Percentiles rank a stretch among this genome's conserved stretches.
phyloP scores from a whole-genome alignment of 768 basidiomycete species.

The Collybiopsis luxurians region DNA sequence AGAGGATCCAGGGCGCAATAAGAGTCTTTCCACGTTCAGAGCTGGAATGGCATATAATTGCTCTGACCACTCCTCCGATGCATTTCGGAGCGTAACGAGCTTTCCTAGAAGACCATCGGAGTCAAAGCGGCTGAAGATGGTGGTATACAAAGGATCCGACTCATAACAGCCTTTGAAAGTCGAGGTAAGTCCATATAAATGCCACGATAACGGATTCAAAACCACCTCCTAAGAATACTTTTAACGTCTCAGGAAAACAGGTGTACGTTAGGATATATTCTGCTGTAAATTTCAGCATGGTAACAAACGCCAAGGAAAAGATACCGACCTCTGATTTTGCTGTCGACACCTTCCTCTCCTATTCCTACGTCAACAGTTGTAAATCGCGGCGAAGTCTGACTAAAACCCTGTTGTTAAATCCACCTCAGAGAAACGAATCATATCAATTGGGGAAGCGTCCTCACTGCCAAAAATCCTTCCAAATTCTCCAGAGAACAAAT shows the following conservation, averaged over 20 bases:
- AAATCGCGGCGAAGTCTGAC: slow-evolving; percentile 72
- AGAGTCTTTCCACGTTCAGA: slow-evolving; percentile 50
- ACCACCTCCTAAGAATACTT: slow-evolving; percentile 71
- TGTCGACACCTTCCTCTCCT: slow-evolving; percentile 56
- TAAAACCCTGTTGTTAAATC: slow-evolving; percentile 53
- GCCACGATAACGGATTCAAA: not conserved
- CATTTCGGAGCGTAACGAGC: slow-evolving; percentile 58
- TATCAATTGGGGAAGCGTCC: slow-evolving; percentile 11
- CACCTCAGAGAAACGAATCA: too few relatives aligned
- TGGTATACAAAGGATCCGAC: slow-evolving; percentile 50
- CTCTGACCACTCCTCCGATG: slow-evolving; percentile 38
- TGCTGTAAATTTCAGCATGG: slow-evolving; percentile 19
- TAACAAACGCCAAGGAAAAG: not conserved
- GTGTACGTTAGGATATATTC: slow-evolving; percentile 71
- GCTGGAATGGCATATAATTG: slow-evolving; percentile 48
- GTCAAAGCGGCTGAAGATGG: slow-evolving; percentile 56
- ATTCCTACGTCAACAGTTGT: slow-evolving; percentile 66
- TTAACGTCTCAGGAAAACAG: slow-evolving; percentile 71
- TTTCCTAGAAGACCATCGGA: slow-evolving; percentile 65
- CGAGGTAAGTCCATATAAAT: not conserved
- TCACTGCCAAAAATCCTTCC: slow-evolving; percentile 59
- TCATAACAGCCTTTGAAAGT: slow-evolving; percentile 33
- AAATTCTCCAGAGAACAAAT: slow-evolving; percentile 65
- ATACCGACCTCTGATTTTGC: slow-evolving; percentile 66
- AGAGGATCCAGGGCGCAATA: slow-evolving; percentile 36